These are phyloP conservation scores for Penicillium crystallinum DNA, from an alignment of 495 filamentous ascomycete species.

Conservation along the genomic window DNA sequence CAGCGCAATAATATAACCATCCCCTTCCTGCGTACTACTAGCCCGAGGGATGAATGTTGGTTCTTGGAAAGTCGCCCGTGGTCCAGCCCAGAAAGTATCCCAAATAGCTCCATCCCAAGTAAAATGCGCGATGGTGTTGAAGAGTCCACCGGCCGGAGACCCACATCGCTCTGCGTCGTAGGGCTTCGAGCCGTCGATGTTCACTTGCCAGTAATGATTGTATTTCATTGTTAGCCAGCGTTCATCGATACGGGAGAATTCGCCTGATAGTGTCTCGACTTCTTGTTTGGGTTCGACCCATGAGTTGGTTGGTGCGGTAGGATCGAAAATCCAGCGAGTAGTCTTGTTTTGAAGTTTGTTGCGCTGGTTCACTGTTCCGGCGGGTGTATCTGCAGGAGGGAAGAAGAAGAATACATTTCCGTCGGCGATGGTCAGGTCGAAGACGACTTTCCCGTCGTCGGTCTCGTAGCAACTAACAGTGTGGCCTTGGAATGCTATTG, in stretches of 20 bases:
- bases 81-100: slow-evolving; percentile 40
- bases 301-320: not conserved
- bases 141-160: slow-evolving; percentile 10
- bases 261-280: slow-evolving; percentile 39
- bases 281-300: slow-evolving; percentile 20
- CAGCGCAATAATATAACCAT: slow-evolving; percentile 48
- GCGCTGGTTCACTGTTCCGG: slow-evolving; percentile 4
- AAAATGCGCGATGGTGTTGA: slow-evolving; percentile 44
- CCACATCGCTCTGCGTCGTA: slow-evolving; percentile 36
- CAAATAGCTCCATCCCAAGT: slow-evolving; percentile 23
- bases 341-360: slow-evolving; percentile 26
- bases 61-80: slow-evolving; percentile 49
- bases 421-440: slow-evolving; percentile 51
- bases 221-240: slow-evolving; percentile 48
- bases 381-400: slow-evolving; percentile 26
- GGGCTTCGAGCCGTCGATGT: slow-evolving; percentile 39
- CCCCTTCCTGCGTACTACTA: slow-evolving; percentile 24
- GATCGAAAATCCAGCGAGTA: slow-evolving; percentile 12
- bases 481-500: slow-evolving; percentile 42
- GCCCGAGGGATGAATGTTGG: slow-evolving; percentile 47
- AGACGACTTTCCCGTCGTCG: slow-evolving; percentile 42
- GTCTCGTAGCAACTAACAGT: slow-evolving; percentile 48
- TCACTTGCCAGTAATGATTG: slow-evolving; percentile 49
- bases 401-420: slow-evolving; percentile 54
- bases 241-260: slow-evolving; percentile 57